Conservation (phyloP, 176 grass and related monocot species). For the Rhipidocladum racemiflorum region DNA sequence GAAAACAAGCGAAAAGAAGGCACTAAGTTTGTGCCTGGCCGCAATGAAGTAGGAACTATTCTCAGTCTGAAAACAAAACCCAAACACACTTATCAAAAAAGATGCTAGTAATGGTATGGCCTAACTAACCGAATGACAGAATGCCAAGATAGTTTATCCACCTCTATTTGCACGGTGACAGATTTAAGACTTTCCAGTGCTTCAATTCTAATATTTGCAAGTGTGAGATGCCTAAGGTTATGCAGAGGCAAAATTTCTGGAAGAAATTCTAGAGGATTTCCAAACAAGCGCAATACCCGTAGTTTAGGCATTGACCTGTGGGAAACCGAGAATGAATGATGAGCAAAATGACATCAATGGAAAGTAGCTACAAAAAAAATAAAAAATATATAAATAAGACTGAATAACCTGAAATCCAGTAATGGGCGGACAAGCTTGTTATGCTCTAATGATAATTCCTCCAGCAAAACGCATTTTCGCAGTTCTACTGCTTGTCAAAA, state of each 20-base stretch:
- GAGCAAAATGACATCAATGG: constrained; percentile 33
- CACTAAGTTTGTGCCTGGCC: constrained; percentile 88
- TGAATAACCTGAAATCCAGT: constrained; percentile 96
- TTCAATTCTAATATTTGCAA: constrained; percentile 99
- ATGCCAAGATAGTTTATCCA: constrained; percentile 34
- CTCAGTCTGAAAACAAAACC: constrained; percentile 74
- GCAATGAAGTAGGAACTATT: constrained; percentile 86
- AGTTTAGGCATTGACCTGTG: constrained; percentile 93
- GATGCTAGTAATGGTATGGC: constrained; percentile 11
- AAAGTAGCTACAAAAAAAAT: constrained; percentile 23
- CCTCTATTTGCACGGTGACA: constrained; percentile 94
- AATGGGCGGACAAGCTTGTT: constrained; percentile 93
- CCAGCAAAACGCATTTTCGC: constrained; percentile 79
- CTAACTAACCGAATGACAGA: constrained; percentile 17
- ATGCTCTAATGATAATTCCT: constrained; percentile 90
- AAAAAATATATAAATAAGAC: constrained; percentile 32
- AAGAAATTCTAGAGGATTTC: constrained; percentile 96
- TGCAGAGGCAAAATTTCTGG: constrained; percentile 93
- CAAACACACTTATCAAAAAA: constrained; percentile 14
- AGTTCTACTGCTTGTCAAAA: constrained; percentile 72
- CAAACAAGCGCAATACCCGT: constrained; percentile 83
- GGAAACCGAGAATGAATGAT: constrained; percentile 51
- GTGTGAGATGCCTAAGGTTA: constrained; percentile 89
- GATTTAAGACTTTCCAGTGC: constrained; percentile 87
- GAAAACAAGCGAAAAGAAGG: constrained; percentile 96